Conservation (phyloP, 352 stramenopile genomes). For the Globisporangium echinulatum region DNA sequence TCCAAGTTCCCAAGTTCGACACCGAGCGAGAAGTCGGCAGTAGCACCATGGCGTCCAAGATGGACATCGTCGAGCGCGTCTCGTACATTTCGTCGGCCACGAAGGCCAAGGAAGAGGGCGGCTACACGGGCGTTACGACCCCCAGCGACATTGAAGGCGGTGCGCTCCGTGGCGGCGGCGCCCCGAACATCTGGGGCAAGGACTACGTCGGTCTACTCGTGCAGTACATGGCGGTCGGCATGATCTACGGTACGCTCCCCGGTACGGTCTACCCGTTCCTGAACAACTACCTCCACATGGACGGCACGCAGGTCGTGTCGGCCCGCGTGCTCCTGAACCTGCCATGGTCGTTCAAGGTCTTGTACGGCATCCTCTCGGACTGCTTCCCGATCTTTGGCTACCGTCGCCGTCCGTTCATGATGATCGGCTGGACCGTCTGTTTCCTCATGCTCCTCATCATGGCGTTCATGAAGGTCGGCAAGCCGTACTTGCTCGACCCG, state of each 20-base stretch:
- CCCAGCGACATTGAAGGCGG: conserved; percentile 24
- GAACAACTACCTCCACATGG: conserved; percentile 46
- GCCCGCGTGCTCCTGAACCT: conserved; percentile 43
- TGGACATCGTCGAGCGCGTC: too few relatives aligned
- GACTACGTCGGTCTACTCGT: conserved; percentile 31
- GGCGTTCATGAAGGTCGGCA: conserved; percentile 21
- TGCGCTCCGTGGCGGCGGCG: conserved; percentile 23
- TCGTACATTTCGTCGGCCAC: too few relatives aligned
- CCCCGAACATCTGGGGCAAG: conserved; percentile 23
- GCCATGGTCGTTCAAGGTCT: conserved; percentile 55
- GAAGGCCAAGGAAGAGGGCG: too few relatives aligned
- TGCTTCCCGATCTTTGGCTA: conserved; percentile 54
- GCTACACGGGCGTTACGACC: too few relatives aligned
- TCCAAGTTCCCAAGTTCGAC: too few relatives aligned
- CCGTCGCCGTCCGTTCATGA: conserved; percentile 51
- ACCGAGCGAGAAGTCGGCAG: too few relatives aligned
- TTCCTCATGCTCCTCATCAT: conserved; percentile 47
- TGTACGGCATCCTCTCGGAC: conserved; percentile 52
- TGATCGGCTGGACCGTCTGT: conserved; percentile 45
- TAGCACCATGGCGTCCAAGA: too few relatives aligned
- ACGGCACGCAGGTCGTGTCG: conserved; percentile 47
- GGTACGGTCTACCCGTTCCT: conserved; percentile 52
- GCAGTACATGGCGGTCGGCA: conserved; percentile 52
- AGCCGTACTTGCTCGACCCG: conserved; percentile 44
- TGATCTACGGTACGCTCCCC: conserved; percentile 38